These are phyloP conservation scores for Hygrophorus pudorinus DNA, from an alignment of 768 basidiomycete genomes.

Conservation along the genomic window DNA sequence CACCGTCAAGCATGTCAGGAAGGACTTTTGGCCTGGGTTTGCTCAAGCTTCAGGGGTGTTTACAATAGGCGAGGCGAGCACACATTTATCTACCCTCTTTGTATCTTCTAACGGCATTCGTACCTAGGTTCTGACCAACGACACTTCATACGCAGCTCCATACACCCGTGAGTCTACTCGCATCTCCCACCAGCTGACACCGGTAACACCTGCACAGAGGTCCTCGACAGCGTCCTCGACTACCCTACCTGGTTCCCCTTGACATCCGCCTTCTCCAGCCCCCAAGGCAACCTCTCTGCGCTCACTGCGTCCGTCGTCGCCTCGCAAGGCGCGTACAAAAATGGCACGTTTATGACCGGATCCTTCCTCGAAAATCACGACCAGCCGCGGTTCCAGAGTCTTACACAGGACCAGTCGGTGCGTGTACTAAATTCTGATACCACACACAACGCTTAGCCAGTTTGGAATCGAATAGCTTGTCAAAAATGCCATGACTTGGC, in stretches of 20 bases:
- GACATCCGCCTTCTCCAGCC: conserved; percentile 41
- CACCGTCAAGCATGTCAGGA: conserved; percentile 47
- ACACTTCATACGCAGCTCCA: conserved; percentile 23
- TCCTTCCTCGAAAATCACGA: conserved; percentile 70
- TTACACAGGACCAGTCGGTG: conserved; percentile 37
- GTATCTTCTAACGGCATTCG: conserved; percentile 9
- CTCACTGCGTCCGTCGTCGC: conserved; percentile 17
- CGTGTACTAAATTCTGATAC: conserved; percentile 3
- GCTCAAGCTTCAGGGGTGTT: conserved; percentile 53
- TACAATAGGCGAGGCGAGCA: conserved; percentile 59
- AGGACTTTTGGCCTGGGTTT: conserved; percentile 61
- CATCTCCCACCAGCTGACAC: not conserved
- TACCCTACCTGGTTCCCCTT: conserved; percentile 49
- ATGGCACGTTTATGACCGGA: conserved; percentile 30
- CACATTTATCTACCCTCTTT: conserved; percentile 20
- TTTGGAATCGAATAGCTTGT: conserved; percentile 12
- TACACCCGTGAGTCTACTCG: conserved; percentile 25
- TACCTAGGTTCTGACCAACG: conserved; percentile 15
- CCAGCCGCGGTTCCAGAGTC: conserved; percentile 47
- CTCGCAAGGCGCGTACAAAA: conserved; percentile 35
- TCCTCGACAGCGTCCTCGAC: conserved; percentile 49
- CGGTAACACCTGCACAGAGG: conserved; percentile 18
- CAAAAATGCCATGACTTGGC: conserved; percentile 53
- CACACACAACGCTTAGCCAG: not conserved
- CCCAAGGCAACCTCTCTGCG: conserved; percentile 38